phyloP scores from a whole-genome alignment of 1,284 basidiomycete genomes.

The Cryptococcus depauperatus region DNA sequence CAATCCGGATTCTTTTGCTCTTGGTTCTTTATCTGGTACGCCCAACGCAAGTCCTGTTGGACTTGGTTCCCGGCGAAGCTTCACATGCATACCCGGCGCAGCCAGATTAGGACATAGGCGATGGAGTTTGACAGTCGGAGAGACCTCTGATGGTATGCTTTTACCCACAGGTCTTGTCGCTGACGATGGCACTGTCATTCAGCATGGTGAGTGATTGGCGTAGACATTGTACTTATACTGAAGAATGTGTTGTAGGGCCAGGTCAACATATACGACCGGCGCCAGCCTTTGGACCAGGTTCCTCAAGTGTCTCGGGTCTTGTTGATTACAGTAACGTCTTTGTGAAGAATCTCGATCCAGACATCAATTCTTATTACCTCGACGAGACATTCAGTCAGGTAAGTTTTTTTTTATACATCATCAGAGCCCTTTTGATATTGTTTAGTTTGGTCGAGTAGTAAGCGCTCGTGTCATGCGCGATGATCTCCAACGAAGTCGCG shows the following conservation, averaged over 20 bases:
- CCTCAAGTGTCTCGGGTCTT: constrained; percentile 68
- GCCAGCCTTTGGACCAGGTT: constrained; percentile 61
- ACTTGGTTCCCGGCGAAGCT: constrained; percentile 3
- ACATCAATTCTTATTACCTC: constrained; percentile 73
- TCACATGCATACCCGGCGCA: constrained; percentile 8
- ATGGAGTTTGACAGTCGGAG: constrained; percentile 26
- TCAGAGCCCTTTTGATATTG: neutral
- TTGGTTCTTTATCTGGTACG: too few relatives aligned
- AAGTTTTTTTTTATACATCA: constrained; percentile 22
- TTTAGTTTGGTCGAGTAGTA: constrained; percentile 71
- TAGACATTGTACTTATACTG: neutral
- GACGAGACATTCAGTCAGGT: constrained; percentile 72
- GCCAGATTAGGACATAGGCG: constrained; percentile 4
- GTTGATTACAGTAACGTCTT: constrained; percentile 89
- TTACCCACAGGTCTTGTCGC: constrained; percentile 22
- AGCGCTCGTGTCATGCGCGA: constrained; percentile 92
- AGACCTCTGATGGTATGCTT: constrained; percentile 16
- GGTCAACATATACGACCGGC: constrained; percentile 82
- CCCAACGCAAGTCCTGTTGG: too few relatives aligned
- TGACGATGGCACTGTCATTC: constrained; percentile 44
- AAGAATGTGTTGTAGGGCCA: constrained; percentile 45
- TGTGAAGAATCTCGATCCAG: constrained; percentile 64
- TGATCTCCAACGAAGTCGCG: constrained; percentile 69
- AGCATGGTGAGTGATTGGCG: constrained; percentile 54
- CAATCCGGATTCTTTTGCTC: constrained; percentile 1